Evolutionary conservation across 2,329 filamentous ascomycete species (phyloP), one percentile per base, ranked within the genome.

Genomic region (Plectosphaerella cucumerina): DNA sequence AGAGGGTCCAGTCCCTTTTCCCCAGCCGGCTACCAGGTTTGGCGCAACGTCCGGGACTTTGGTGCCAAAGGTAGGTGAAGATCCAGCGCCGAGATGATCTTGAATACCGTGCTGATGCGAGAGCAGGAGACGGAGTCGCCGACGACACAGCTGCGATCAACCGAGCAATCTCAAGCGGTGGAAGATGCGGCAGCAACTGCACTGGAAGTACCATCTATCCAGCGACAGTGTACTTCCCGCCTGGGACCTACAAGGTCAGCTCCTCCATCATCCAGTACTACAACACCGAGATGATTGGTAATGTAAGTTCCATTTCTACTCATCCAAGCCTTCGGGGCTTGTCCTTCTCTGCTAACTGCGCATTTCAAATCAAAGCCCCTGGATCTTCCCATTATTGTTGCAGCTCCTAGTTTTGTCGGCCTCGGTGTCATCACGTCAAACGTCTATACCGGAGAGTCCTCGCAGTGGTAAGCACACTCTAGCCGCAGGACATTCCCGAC

Each of bases 241-340:
- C 59, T 1, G 82, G 81, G 42, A 83, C 75, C 0, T 87, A 87
- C 56, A 47, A 80, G 2, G 72, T 84, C 51, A 81, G 74, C 41
- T 66, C 69, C 0, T 71, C 78, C 2, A 81, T 87, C 54, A 74
- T 83, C 49, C 74, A 82, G 58, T 84, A 82, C 58, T 87, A 85
- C 64, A 78, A 80, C 53, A 86, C 83, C 6, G 77, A 84, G 62
- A 65, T 86, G 14, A 73, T 86, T 50, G 82, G 82, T 39, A 81
- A 85, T 53, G 47, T 49, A n/a, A 41, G 35, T 22, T 17, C 26
- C 33, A 35, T n/a, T n/a, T n/a, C n/a, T n/a, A n/a, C n/a, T n/a
- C n/a, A n/a, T n/a, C n/a, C n/a, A n/a, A n/a, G n/a, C n/a, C n/a
- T n/a, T n/a, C n/a, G n/a, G n/a, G n/a, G n/a, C n/a, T n/a, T n/a